A percentile compares a stretch with the other conserved stretches of the same genome.
Evolutionary conservation across 495 filamentous ascomycete genomes (phyloP).

Genomic region (Podospora anserina): DNA sequence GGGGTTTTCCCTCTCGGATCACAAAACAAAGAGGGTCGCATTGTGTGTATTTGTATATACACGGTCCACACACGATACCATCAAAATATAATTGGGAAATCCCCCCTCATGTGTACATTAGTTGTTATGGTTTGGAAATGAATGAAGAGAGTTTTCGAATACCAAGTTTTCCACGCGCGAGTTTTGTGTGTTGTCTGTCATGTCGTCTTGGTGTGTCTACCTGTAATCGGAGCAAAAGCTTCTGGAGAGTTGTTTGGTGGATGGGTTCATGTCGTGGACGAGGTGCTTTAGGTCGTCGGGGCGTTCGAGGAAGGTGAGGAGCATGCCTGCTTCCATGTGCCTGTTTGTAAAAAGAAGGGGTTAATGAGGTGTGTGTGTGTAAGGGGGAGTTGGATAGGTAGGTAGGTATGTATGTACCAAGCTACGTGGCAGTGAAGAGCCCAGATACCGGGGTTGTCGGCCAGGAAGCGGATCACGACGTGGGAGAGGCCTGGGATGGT

Average conservation of each 20-base stretch:
- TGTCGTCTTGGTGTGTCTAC: neutral
- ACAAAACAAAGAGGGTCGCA: neutral
- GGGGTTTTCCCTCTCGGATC: neutral
- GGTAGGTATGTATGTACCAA: conserved; percentile 36
- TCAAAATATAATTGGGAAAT: conserved; percentile 25
- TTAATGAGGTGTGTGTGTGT: neutral
- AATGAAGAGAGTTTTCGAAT: neutral
- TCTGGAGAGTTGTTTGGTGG: neutral
- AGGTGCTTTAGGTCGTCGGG: neutral
- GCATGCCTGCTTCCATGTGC: neutral
- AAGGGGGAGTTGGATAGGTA: too few relatives aligned
- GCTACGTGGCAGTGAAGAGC: conserved; percentile 54
- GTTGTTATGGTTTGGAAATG: conserved; percentile 2
- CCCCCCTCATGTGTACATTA: conserved; percentile 26
- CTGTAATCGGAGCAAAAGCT: neutral
- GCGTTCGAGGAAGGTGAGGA: neutral
- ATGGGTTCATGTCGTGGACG: neutral
- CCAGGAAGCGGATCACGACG: conserved; percentile 43
- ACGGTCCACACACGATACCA: neutral
- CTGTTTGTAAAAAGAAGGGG: neutral
- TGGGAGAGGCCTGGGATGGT: conserved; percentile 36
- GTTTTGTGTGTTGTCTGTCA: neutral
- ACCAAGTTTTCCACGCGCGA: neutral
- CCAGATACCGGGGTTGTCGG: conserved; percentile 39
- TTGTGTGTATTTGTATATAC: neutral